Conservation (phyloP, 2,329 filamentous ascomycete genomes). For the Colletotrichum somersetense region DNA sequence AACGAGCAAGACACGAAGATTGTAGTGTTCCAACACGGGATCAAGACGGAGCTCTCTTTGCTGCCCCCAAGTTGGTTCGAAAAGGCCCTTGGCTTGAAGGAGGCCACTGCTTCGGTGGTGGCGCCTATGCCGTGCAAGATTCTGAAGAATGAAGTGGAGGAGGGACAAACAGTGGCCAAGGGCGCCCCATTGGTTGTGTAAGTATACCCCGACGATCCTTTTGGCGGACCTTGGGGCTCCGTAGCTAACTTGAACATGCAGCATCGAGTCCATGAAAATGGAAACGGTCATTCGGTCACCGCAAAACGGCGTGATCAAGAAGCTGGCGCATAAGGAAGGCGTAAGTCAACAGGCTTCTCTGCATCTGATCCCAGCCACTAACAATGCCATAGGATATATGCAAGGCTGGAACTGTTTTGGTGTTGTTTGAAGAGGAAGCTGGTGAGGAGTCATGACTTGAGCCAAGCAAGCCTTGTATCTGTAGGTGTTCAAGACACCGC, state of each 20-base stretch:
- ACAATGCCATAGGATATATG: constrained; percentile 73
- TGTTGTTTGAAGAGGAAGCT: constrained; percentile 74
- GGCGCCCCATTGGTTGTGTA: constrained; percentile 88
- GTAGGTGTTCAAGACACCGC: neutral
- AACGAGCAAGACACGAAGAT: constrained; percentile 70
- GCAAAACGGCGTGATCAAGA: constrained; percentile 78
- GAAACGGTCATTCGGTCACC: constrained; percentile 86
- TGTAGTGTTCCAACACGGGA: constrained; percentile 80
- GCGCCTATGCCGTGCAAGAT: constrained; percentile 99
- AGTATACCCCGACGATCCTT: constrained; percentile 50
- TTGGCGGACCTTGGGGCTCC: neutral
- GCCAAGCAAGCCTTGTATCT: neutral
- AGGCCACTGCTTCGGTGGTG: constrained; percentile 83
- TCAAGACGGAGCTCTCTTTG: constrained; percentile 70
- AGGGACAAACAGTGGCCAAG: constrained; percentile 85
- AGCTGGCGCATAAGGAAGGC: constrained; percentile 79
- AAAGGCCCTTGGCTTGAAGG: constrained; percentile 86
- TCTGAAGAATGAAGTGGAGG: constrained; percentile 86
- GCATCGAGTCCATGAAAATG: constrained; percentile 92
- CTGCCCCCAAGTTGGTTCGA: constrained; percentile 82
- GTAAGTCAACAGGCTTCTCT: constrained; percentile 61
- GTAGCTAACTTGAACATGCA: constrained; percentile 50
- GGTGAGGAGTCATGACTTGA: constrained; percentile 39
- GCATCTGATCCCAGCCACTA: constrained; percentile 39
- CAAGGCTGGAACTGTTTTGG: constrained; percentile 80